A percentile compares a stretch with the other conserved stretches of the same genome.
phyloP scores from a whole-genome alignment of 139 green algal genomes.

The Micractinium sp. region DNA sequence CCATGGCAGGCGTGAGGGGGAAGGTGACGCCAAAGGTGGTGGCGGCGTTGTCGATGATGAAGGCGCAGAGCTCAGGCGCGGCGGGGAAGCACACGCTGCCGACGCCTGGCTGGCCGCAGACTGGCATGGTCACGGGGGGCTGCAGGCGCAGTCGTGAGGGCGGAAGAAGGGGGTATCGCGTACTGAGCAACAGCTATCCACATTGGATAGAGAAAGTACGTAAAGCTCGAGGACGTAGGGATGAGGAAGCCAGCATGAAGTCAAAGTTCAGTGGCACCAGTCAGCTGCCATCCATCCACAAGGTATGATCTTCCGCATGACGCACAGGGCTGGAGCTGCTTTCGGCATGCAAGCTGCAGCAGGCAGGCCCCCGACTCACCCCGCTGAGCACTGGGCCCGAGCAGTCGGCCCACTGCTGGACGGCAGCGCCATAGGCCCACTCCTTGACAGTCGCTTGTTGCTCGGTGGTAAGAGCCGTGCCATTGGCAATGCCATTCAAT shows the following conservation, averaged over 20 bases:
- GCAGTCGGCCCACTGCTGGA: conserved; percentile 17
- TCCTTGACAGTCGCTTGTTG: no score
- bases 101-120: not conserved
- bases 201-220: no score
- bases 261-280: no score
- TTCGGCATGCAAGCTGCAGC: not conserved
- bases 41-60: not conserved
- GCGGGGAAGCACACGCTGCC: conserved; percentile 13
- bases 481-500: no score
- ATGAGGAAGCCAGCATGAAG: no score
- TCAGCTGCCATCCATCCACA: no score
- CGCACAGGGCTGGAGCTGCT: not conserved
- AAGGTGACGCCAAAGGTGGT: not conserved
- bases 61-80: conserved; percentile 31
- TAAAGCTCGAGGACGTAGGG: no score
- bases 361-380: no score
- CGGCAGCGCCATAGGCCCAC: not conserved
- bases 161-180: not conserved
- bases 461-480: no score
- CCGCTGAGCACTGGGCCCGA: no score
- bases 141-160: not conserved
- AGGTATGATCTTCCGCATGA: no score
- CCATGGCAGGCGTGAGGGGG: not conserved
- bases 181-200: not conserved
- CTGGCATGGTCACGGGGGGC: not conserved